Evolutionary conservation across 2,329 filamentous ascomycete genomes (phyloP).

Genomic region (Aspergillus novoparasiticus): DNA sequence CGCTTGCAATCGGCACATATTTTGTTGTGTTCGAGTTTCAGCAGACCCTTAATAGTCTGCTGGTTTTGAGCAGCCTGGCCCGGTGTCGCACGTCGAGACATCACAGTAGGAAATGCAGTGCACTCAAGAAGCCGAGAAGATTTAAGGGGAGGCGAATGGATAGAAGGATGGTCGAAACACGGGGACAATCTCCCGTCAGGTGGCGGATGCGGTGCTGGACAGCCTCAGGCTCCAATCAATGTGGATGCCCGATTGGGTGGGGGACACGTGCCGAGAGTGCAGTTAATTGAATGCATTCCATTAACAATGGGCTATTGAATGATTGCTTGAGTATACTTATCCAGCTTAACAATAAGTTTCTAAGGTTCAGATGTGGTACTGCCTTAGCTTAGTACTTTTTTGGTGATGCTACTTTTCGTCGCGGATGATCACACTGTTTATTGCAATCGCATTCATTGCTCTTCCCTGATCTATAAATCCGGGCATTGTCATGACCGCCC

Average conservation of each 20-base stretch:
- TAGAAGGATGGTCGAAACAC: conserved; percentile 14
- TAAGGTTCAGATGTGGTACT: not conserved
- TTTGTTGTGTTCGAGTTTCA: conserved; percentile 96
- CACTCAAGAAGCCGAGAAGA: conserved; percentile 15
- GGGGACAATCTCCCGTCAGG: conserved; percentile 8
- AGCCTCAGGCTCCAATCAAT: conserved; percentile 12
- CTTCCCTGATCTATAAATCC: not conserved
- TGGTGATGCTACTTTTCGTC: not conserved
- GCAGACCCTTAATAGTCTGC: conserved; percentile 86
- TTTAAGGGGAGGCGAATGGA: conserved; percentile 9
- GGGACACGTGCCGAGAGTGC: conserved; percentile 26
- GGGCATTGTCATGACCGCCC: not conserved
- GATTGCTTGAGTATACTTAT: not conserved
- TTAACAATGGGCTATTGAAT: not conserved
- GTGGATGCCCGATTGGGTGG: conserved; percentile 23
- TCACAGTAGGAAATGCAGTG: conserved; percentile 20
- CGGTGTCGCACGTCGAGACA: conserved; percentile 63
- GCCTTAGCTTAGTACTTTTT: not conserved
- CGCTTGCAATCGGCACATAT: conserved; percentile 97
- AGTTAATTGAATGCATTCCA: conserved; percentile 15
- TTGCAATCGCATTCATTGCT: not conserved
- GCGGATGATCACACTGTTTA: not conserved
- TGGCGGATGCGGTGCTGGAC: conserved; percentile 8
- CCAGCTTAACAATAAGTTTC: not conserved
- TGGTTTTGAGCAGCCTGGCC: conserved; percentile 92